A percentile compares a stretch with the other conserved stretches of the same genome.
Evolutionary conservation across 352 stramenopile species (phyloP).

Genomic region (Phytophthora quininea): DNA sequence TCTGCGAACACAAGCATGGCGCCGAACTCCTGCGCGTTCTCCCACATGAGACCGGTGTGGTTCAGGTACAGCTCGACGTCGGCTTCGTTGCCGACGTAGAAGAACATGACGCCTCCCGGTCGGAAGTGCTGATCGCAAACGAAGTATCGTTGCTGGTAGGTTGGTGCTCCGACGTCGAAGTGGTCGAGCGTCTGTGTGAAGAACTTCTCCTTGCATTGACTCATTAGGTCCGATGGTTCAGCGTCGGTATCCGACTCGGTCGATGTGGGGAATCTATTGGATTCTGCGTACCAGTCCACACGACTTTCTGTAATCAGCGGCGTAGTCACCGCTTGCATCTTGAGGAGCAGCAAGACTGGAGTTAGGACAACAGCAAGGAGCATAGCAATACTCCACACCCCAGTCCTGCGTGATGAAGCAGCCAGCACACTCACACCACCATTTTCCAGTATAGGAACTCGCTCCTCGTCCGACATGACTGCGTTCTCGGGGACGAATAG

Average conservation of each 20-base stretch:
- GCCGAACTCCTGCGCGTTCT: conserved; percentile 90
- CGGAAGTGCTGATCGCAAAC: conserved; percentile 79
- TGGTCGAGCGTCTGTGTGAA: conserved; percentile 82
- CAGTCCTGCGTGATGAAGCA: neutral
- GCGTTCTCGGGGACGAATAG: conserved; percentile 6
- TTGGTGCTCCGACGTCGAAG: conserved; percentile 62
- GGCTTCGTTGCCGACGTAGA: conserved; percentile 96
- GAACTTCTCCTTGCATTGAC: conserved; percentile 72
- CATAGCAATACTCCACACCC: neutral
- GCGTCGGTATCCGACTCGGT: conserved; percentile 58
- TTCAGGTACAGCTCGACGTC: conserved; percentile 96
- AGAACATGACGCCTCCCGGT: conserved; percentile 86
- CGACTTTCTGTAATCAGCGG: neutral
- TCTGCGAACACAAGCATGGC: conserved; percentile 96
- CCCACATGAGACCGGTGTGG: conserved; percentile 96
- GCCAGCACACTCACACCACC: neutral
- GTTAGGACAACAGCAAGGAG: neutral
- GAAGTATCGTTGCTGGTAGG: conserved; percentile 90
- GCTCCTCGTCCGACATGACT: conserved; percentile 12
- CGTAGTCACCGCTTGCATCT: neutral
- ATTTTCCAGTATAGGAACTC: conserved; percentile 5
- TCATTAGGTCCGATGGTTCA: conserved; percentile 45
- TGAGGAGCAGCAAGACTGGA: neutral
- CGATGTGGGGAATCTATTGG: conserved; percentile 57
- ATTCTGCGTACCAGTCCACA: neutral